Evolutionary conservation across 2,329 filamentous ascomycete genomes (phyloP).

Genomic region (Pseudophaeomoniella oleicola): DNA sequence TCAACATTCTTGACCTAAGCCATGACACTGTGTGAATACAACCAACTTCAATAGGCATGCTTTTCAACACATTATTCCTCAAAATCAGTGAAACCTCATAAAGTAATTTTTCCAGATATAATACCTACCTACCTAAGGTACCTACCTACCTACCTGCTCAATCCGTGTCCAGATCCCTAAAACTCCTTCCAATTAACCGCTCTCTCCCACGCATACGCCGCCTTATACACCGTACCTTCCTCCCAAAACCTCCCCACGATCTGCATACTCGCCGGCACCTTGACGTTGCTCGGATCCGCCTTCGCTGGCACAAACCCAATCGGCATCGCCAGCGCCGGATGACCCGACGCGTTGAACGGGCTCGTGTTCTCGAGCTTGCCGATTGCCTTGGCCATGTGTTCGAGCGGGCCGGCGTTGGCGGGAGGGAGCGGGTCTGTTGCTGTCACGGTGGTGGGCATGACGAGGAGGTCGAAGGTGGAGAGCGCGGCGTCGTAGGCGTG

Average conservation of each 20-base stretch:
- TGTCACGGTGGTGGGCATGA: conserved; percentile 23
- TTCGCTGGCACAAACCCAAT: conserved; percentile 30
- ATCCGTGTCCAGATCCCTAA: too few relatives aligned
- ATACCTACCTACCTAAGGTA: too few relatives aligned
- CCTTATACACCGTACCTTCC: conserved; percentile 14
- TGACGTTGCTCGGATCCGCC: conserved; percentile 5
- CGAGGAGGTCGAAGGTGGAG: conserved; percentile 21
- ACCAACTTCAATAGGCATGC: too few relatives aligned
- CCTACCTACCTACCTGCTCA: too few relatives aligned
- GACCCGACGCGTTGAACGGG: conserved; percentile 42
- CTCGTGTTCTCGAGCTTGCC: conserved; percentile 42
- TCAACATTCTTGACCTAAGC: too few relatives aligned
- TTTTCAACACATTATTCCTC: too few relatives aligned
- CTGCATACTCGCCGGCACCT: conserved; percentile 24
- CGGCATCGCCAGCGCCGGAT: conserved; percentile 39
- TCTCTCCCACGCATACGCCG: conserved; percentile 5
- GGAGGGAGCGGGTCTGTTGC: conserved; percentile 6
- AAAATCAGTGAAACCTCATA: too few relatives aligned
- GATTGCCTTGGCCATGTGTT: conserved; percentile 20
- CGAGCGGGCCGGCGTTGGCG: conserved; percentile 4
- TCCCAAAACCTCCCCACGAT: conserved; percentile 22
- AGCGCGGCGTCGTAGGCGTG: conserved; percentile 27
- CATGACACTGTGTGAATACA: too few relatives aligned
- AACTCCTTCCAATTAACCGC: conserved; percentile 2
- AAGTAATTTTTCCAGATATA: too few relatives aligned